A percentile compares a stretch with the other conserved stretches of the same genome.
Evolutionary conservation across 345 rosid species (phyloP).

Genomic region (Trapa incisa): DNA sequence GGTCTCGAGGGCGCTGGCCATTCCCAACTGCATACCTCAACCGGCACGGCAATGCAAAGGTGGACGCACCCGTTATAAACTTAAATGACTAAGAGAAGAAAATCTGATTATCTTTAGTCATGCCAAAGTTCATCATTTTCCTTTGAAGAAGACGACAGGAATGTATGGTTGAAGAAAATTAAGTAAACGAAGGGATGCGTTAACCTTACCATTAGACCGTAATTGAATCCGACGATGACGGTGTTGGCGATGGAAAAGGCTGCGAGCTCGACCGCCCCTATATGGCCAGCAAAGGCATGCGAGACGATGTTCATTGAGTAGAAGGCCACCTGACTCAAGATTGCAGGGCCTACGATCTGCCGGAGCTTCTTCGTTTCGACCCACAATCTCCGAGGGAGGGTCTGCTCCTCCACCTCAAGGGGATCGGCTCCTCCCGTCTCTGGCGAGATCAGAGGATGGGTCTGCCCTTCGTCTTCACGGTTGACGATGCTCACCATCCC

Average conservation of each 20-base stretch:
- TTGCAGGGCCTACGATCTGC: slow-evolving; percentile 33
- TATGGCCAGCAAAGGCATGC: slow-evolving; percentile 34
- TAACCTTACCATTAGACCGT: slow-evolving; percentile 33
- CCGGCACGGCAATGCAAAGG: too few species aligned
- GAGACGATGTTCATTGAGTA: slow-evolving; percentile 32
- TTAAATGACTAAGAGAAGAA: too few species aligned
- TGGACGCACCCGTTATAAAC: too few species aligned
- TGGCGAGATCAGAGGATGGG: not conserved
- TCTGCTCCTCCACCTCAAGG: not conserved
- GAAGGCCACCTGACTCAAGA: slow-evolving; percentile 26
- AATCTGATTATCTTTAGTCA: too few species aligned
- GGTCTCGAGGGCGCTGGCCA: slow-evolving; percentile 53
- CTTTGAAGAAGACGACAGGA: not conserved
- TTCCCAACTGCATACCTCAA: slow-evolving; percentile 23
- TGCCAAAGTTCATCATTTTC: too few species aligned
- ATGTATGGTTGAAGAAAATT: not conserved
- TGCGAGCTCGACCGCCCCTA: slow-evolving; percentile 22
- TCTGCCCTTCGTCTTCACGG: not conserved
- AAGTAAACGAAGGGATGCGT: not conserved
- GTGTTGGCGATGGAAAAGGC: too few species aligned
- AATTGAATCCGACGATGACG: slow-evolving; percentile 16
- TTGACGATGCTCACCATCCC: not conserved
- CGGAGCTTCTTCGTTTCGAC: slow-evolving; percentile 32
- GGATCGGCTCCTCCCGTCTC: not conserved
- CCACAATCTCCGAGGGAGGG: slow-evolving; percentile 19